Evolutionary conservation across 441 rosid genomes (phyloP).

Genomic region (Populus hybrid): DNA sequence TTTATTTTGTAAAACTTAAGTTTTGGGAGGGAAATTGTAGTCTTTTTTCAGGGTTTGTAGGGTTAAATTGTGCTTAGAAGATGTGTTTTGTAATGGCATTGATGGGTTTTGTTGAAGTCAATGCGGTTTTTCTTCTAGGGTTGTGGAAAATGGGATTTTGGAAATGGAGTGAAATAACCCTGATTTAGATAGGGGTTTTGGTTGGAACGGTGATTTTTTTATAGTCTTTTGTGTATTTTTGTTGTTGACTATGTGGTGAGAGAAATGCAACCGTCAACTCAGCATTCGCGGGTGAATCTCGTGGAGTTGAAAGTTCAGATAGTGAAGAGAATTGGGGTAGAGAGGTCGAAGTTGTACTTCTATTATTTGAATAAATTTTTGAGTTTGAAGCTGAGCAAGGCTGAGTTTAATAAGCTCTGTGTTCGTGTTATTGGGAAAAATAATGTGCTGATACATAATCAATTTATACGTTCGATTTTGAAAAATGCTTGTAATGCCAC

Average conservation of each 20-base stretch:
- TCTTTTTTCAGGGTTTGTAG: slow-evolving; percentile 1
- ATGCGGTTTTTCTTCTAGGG: slow-evolving; percentile 3
- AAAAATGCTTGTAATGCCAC: slow-evolving; percentile 63
- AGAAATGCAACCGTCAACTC: slow-evolving; percentile 72
- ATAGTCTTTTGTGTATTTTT: background rate
- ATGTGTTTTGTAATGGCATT: slow-evolving; percentile 7
- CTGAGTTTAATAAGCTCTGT: slow-evolving; percentile 66
- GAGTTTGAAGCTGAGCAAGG: slow-evolving; percentile 63
- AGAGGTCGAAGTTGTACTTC: slow-evolving; percentile 63
- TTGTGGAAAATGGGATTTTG: slow-evolving; percentile 17
- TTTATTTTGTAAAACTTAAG: background rate
- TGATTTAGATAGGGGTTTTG: slow-evolving; percentile 19
- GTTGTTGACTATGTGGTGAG: slow-evolving; percentile 18
- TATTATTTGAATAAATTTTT: slow-evolving; percentile 59
- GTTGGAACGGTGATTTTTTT: slow-evolving; percentile 15
- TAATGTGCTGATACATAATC: slow-evolving; percentile 71
- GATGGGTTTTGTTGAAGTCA: slow-evolving; percentile 20
- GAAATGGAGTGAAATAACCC: slow-evolving; percentile 17
- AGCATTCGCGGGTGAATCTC: slow-evolving; percentile 62
- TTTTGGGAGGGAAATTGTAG: slow-evolving; percentile 8
- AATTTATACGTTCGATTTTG: slow-evolving; percentile 58
- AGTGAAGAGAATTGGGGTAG: slow-evolving; percentile 11
- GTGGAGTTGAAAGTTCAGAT: slow-evolving; percentile 61
- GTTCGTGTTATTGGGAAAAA: slow-evolving; percentile 63
- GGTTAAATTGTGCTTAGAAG: background rate